Evolutionary conservation across 352 stramenopile species (phyloP), one percentile per base, ranked within the genome.

Genomic region (Pythium chondricola): DNA sequence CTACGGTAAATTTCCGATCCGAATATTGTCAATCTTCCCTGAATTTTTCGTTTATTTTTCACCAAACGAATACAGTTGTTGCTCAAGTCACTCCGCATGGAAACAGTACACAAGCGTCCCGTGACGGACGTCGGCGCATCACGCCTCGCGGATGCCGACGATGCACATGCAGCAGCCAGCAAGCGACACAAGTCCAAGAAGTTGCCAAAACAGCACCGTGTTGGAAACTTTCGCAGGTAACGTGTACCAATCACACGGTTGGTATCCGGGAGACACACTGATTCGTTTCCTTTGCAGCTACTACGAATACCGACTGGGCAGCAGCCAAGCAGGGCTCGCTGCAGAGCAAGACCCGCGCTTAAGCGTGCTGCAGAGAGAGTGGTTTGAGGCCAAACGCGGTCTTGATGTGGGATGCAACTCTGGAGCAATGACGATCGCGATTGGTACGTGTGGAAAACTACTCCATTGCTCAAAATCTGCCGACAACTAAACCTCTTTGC

Each of bases 381-480:
- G 82, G 79, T 88, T 89, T 32, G 50, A 62, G 6, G 63, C 46
- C 25, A 86, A 84, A 33, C 79, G 74, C 16, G 77, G 67, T 0
- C 61, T 91, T 10, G 82, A 91, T 39, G 81, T 93, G 33, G 82
- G 79, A 51, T 93, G 79, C 64, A 93, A 93, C 58, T 82, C 77
- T 3, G 82, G 82, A 11, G 68, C 86, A n/a, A 52, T 93, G 17
- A 91, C 82, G 0, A 76, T 89, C 16, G 61, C 78, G 17, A 76
- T 93, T 25, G 74, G 67, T 81, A 45, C 17, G 57, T 47, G 37
- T 31, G 9, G 18, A 13, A 39, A 13, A 20, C 4, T 45, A 37
- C 11, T 52, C 6, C 39, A 42, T n/a, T 17, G n/a, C 3, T 48
- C 3, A 38, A 38, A 2, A 48, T 14, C 16, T 41, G 16, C 0